Evolutionary conservation across 148 eudicot genomes (phyloP).

Genomic region (Pouteria glomerata): DNA sequence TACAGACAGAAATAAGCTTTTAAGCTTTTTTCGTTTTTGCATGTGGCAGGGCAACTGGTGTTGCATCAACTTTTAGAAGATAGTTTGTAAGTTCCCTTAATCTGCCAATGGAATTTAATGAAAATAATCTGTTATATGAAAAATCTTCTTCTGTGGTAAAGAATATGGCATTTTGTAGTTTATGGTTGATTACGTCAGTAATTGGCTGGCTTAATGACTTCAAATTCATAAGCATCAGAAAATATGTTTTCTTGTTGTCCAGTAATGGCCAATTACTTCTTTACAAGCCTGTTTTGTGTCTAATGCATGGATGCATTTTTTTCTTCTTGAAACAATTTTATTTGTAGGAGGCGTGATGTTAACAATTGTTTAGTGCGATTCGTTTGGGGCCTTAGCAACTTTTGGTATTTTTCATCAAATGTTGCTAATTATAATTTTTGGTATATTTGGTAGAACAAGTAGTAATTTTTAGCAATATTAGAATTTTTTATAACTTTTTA

Average conservation of each 20-base stretch:
- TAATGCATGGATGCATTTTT: too few relatives aligned
- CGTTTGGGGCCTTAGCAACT: too few relatives aligned
- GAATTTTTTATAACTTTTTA: too few relatives aligned
- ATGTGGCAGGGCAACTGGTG: slow-evolving; percentile 43
- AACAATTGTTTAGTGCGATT: too few relatives aligned
- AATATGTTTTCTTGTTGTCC: not conserved
- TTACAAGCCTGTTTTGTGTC: too few relatives aligned
- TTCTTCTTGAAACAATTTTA: too few relatives aligned
- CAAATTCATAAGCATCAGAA: not conserved
- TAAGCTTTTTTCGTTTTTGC: not conserved
- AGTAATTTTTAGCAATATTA: too few relatives aligned
- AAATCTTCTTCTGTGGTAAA: not conserved
- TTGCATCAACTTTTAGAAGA: slow-evolving; percentile 56
- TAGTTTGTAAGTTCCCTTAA: slow-evolving; percentile 28
- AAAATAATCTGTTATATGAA: not conserved
- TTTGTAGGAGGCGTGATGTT: too few relatives aligned
- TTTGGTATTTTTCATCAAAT: too few relatives aligned
- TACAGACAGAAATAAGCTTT: not conserved
- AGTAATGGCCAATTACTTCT: not conserved
- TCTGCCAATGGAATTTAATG: not conserved
- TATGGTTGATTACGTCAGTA: not conserved
- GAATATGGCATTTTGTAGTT: not conserved
- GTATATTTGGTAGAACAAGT: too few relatives aligned
- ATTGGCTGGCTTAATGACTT: not conserved
- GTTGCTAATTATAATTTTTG: too few relatives aligned